Evolutionary conservation across 805 yeast genomes (phyloP), one percentile per base, ranked within the genome.

Genomic region (Candida dajiaensis): DNA sequence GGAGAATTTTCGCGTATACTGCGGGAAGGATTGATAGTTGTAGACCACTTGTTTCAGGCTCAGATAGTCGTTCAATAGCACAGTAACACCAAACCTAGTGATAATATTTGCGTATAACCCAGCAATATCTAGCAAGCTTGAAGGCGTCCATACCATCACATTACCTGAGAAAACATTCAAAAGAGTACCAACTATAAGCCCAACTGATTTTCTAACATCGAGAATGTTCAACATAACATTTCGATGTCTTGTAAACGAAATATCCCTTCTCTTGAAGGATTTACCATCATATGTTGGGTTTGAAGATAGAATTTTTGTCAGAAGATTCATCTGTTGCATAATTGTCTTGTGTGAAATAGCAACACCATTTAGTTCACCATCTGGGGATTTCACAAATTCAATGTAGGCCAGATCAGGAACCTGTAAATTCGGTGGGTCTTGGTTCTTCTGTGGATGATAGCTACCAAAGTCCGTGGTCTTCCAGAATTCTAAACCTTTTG

Each of bases 291-390:
- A 66, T 52, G 69, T 73, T 2, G 87, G 85, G 52, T 72, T 68
- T 41, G 89, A 82, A 55, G 80, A 79, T 8, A 92, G 66, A 13
- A 92, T 78, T 10, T 81, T 73, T 5, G 85, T 76, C 21, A 94
- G 59, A 41, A 88, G 77, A 50, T 78, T 76, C 90, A 94, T 87
- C 60, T 94, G 99, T 54, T 88, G 92, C 61, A 85, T 74, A 7
- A 94, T 77, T 0, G 96, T 89, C 49, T 88, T 72, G 62, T 94
- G 98, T 21, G 94, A 85, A 61, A 94, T 77, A 1, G 95, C 96
- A 31, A 94, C 95, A 16, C 99, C 99, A 48, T 96, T 73, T 31
- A 89, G 67, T 53, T 90, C 95, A 3, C 98, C 98, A 23, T 86
- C 78, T 0, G 97, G 95, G 2, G 95, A 85, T 55, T 90, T 78